Evolutionary conservation across 164 flowering plant genomes (phyloP), one percentile per base, ranked within the genome.

Genomic region (Macadamia integrifolia): DNA sequence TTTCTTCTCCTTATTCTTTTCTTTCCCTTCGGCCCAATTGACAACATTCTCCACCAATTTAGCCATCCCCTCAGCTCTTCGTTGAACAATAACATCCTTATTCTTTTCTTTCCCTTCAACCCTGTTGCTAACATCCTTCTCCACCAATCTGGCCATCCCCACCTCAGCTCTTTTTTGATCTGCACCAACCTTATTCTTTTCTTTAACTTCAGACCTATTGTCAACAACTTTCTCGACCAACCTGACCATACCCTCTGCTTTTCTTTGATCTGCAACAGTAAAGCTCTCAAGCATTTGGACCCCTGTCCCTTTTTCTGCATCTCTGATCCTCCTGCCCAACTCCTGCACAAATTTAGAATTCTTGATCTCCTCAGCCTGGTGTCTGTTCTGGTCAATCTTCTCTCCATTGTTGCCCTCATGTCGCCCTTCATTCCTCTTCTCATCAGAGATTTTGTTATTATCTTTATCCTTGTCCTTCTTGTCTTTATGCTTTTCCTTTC

Each of bases 301-400:
- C 40, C 69, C 80, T 17, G 43, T 35, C 13, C 69, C 80, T 64
- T 58, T 61, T 2, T 59, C 78, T 58, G 78, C 84, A 76, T 80
- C 80, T 60, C 75, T 77, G 57, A 76, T 74, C 73, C 83, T 81
- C 61, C 79, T 72, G 12, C 64, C 79, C 76, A 79, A 71, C 61
- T 79, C 86, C 74, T 69, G 77, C 17, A 14, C 57, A 53, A 53
- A 53, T 53, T 53, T 53, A 14, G 57, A 66, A 17, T 53, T 8
- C 58, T 66, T 53, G 15, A 28, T 42, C n/a, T 66, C 48, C 11
- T 32, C 29, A 4, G 43, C 76, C 23, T 15, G 62, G 46, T 64
- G 14, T 49, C 46, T 53, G 50, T 12, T 62, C 35, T 68, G 62
- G 30, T 32, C 71, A 62, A 58, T 32, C 63, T 75, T 78, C 63